A percentile compares a stretch with the other conserved stretches of the same genome.
These are phyloP conservation scores for Rhytidhysteron rufulum DNA, from an alignment of 2,329 filamentous ascomycete species.

Conservation along the genomic window DNA sequence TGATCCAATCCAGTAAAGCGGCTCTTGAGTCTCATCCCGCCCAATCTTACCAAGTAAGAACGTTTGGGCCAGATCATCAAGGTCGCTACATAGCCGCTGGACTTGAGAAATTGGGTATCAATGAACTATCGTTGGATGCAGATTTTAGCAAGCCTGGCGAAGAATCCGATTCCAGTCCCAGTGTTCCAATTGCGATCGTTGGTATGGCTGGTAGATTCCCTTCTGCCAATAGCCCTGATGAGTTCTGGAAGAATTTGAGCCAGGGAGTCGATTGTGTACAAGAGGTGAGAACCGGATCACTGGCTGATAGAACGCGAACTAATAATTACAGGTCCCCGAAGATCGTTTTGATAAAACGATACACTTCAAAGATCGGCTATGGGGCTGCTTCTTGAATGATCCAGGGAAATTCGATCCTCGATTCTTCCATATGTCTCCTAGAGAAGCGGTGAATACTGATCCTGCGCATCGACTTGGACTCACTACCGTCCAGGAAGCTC, in stretches of 20 bases:
- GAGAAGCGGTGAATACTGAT: constrained; percentile 15
- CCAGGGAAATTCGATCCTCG: constrained; percentile 13
- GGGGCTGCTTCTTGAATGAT: constrained; percentile 7
- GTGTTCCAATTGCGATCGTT: too few relatives aligned
- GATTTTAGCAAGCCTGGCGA: too few relatives aligned
- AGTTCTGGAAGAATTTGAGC: constrained; percentile 14
- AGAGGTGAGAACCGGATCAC: constrained; percentile 9
- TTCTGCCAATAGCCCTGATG: constrained; percentile 4
- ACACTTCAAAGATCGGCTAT: too few relatives aligned
- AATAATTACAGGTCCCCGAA: too few relatives aligned
- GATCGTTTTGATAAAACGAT: constrained; percentile 15
- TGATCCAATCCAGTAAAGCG: too few relatives aligned
- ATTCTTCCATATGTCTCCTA: constrained; percentile 18
- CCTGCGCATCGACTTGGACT: constrained; percentile 12
- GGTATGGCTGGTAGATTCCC: constrained; percentile 13
- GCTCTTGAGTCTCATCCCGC: too few relatives aligned
- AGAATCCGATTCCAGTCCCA: too few relatives aligned
- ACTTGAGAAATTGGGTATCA: too few relatives aligned
- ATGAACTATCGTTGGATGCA: too few relatives aligned
- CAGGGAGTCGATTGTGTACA: constrained; percentile 27
- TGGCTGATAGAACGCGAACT: constrained; percentile 10
- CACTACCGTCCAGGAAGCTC: constrained; percentile 14
- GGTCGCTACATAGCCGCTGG: too few relatives aligned
- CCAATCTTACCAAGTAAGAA: too few relatives aligned
- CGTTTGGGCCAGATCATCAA: too few relatives aligned